phyloP scores from a whole-genome alignment of 495 filamentous ascomycete genomes.

The Penicillium canariense region DNA sequence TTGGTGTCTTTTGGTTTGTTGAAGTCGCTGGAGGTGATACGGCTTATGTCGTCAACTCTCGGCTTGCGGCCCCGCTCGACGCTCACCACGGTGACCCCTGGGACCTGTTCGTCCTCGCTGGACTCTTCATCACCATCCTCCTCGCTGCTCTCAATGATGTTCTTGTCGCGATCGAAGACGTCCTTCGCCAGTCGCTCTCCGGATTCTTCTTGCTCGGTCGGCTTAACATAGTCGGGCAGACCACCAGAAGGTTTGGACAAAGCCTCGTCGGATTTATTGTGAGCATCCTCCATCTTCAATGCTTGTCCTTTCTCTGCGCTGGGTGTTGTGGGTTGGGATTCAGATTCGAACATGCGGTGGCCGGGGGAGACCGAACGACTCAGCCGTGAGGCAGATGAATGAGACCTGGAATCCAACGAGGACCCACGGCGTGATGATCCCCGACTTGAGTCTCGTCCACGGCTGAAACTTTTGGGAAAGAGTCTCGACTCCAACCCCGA shows the following conservation, averaged over 20 bases:
- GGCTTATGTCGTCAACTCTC: conserved; percentile 21
- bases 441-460: conserved; percentile 40
- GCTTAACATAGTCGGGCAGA: conserved; percentile 49
- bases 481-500: conserved; percentile 37
- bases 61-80: conserved; percentile 27
- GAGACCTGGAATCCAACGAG: conserved; percentile 60
- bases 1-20: conserved; percentile 16
- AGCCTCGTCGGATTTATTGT: conserved; percentile 64
- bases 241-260: conserved; percentile 54
- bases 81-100: conserved; percentile 32
- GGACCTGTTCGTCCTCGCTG: conserved; percentile 44
- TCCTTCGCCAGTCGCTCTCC: conserved; percentile 72
- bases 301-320: conserved; percentile 50
- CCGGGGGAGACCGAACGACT: conserved; percentile 60
- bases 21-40: conserved; percentile 21
- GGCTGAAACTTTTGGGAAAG: conserved; percentile 36
- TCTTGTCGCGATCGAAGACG: conserved; percentile 59
- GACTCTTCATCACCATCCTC: conserved; percentile 48
- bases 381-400: conserved; percentile 41
- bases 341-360: conserved; percentile 40
- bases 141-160: conserved; percentile 50
- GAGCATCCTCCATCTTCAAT: conserved; percentile 57
- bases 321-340: conserved; percentile 30
- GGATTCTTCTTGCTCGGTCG: conserved; percentile 29
- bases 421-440: conserved; percentile 50